Percentiles rank a stretch among this genome's conserved stretches.
These are phyloP conservation scores for Perilla frutescens DNA, from an alignment of 257 asterid genomes.

Conservation along the genomic window DNA sequence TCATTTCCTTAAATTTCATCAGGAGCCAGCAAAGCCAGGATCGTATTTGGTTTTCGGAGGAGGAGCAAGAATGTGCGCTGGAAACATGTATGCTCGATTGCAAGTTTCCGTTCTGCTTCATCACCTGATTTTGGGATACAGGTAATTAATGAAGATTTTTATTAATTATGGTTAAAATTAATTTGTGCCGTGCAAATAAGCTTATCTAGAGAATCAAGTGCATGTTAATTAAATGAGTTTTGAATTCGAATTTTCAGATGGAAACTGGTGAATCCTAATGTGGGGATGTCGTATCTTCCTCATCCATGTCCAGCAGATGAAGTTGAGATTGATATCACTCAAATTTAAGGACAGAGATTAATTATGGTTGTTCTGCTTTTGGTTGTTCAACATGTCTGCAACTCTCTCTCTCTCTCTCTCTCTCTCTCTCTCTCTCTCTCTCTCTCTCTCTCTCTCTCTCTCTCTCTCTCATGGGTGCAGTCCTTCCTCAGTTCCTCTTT, in stretches of 20 bases:
- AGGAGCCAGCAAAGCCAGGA: conserved; percentile 55
- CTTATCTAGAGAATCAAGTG: too few relatives aligned
- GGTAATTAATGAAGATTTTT: conserved; percentile 30
- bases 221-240: too few relatives aligned
- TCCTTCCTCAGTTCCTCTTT: too few relatives aligned
- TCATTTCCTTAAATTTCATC: not conserved
- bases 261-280: conserved; percentile 54
- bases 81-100: conserved; percentile 68
- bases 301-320: conserved; percentile 53
- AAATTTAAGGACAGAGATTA: not conserved
- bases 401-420: too few relatives aligned
- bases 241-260: conserved; percentile 40
- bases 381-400: too few relatives aligned
- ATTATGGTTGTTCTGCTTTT: too few relatives aligned
- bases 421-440: too few relatives aligned
- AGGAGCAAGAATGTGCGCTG: conserved; percentile 64
- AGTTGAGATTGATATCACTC: conserved; percentile 52
- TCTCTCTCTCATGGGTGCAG: too few relatives aligned
- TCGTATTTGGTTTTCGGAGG: conserved; percentile 64
- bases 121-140: conserved; percentile 59
- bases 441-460: too few relatives aligned
- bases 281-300: conserved; percentile 47
- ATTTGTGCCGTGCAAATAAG: too few relatives aligned
- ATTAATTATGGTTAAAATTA: too few relatives aligned
- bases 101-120: conserved; percentile 55